These are phyloP conservation scores for Suillus clintonianus DNA, from an alignment of 768 basidiomycete species.

Conservation along the genomic window DNA sequence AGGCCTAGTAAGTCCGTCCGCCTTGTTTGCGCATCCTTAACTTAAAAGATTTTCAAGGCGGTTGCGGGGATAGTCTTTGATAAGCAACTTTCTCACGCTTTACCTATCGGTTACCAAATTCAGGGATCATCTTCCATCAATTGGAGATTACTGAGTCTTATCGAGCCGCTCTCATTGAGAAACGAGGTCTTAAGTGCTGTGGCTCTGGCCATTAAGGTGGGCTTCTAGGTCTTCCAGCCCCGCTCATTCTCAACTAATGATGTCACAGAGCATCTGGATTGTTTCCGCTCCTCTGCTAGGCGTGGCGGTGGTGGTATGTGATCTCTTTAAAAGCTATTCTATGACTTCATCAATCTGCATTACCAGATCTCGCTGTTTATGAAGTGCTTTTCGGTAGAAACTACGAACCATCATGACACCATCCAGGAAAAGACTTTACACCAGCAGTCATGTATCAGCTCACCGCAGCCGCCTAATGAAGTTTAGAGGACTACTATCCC, in stretches of 20 bases:
- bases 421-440: constrained; percentile 21
- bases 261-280: constrained; percentile 66
- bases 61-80: constrained; percentile 77
- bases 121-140: constrained; percentile 50
- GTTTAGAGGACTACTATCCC: constrained; percentile 17
- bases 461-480: constrained; percentile 10
- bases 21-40: constrained; percentile 3
- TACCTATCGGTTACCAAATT: constrained; percentile 51
- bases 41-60: constrained; percentile 46
- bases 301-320: constrained; percentile 59
- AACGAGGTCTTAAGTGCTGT: constrained; percentile 51
- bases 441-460: constrained; percentile 6
- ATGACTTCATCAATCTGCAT: constrained; percentile 1
- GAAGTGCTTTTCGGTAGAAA: constrained; percentile 27
- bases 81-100: constrained; percentile 45
- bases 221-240: constrained; percentile 16
- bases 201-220: constrained; percentile 65
- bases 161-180: constrained; percentile 49
- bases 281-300: constrained; percentile 72
- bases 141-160: constrained; percentile 49
- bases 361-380: constrained; percentile 32
- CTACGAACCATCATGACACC: constrained; percentile 10
- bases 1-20: constrained; percentile 59
- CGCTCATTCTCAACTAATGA: constrained; percentile 12
- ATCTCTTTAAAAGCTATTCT: neutral